These are phyloP conservation scores for Boechera stricta DNA, from an alignment of 345 rosid genomes.

Conservation along the genomic window DNA sequence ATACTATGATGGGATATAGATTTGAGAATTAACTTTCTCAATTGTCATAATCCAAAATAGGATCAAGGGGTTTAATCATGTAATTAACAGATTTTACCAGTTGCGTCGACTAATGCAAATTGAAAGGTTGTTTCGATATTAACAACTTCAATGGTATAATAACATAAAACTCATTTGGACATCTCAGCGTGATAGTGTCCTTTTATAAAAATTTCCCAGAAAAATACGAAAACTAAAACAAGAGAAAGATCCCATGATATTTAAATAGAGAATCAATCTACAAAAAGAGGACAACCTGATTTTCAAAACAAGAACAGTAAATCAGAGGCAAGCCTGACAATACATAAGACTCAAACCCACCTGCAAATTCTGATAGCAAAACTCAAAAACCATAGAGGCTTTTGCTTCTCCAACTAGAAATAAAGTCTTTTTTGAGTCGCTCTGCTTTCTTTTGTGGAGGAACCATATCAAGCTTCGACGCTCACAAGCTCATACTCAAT, in stretches of 20 bases:
- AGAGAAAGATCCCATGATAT: conserved; percentile 28
- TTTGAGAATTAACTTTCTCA: too few species aligned
- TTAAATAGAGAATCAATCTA: too few species aligned
- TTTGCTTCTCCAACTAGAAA: conserved; percentile 13
- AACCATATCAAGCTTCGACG: conserved; percentile 49
- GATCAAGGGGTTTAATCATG: too few species aligned
- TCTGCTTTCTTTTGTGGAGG: conserved; percentile 23
- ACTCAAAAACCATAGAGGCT: conserved; percentile 32
- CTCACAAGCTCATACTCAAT: conserved; percentile 77
- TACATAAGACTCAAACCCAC: conserved; percentile 38
- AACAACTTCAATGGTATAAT: not conserved
- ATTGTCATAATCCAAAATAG: too few species aligned
- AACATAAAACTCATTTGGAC: not conserved
- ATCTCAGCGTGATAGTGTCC: not conserved
- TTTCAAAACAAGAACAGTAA: conserved; percentile 20
- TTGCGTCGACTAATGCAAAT: too few species aligned
- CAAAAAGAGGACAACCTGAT: too few species aligned
- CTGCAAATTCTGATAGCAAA: conserved; percentile 39
- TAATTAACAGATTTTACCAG: too few species aligned
- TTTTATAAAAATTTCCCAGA: not conserved
- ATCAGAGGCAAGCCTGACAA: conserved; percentile 28
- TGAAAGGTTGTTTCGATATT: too few species aligned
- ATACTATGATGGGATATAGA: too few species aligned
- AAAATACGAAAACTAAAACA: conserved; percentile 20
- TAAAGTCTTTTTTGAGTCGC: conserved; percentile 6